Conservation (phyloP, 1,284 basidiomycete species). For the Ceratobasidium sp. region DNA sequence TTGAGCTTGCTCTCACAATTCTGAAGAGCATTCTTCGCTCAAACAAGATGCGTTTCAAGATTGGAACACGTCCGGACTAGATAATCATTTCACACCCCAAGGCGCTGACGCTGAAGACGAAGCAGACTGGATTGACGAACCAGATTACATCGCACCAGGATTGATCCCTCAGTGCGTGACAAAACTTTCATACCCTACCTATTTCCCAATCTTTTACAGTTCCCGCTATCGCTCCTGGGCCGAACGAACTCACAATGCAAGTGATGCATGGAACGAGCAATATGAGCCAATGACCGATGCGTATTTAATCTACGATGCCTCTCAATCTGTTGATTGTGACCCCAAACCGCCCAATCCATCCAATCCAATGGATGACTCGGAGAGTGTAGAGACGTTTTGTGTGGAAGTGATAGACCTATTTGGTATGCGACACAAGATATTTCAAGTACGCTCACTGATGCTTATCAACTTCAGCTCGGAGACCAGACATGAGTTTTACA, state of each 20-base stretch:
- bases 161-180: neutral
- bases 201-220: neutral
- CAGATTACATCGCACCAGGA: neutral
- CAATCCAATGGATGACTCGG: neutral
- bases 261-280: neutral
- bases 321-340: neutral
- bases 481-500: neutral
- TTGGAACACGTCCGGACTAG: no score
- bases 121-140: no score
- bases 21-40: no score
- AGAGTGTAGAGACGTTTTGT: neutral
- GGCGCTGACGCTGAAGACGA: no score
- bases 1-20: no score
- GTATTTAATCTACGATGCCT: neutral
- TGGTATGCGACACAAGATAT: neutral
- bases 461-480: neutral
- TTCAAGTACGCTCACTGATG: no score
- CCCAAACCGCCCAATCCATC: neutral
- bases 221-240: slow-evolving; percentile 2
- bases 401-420: slow-evolving; percentile 12
- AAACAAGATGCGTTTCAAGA: no score
- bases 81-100: no score
- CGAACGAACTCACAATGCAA: neutral
- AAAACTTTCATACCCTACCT: no score
- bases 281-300: neutral